Base-by-base conservation (phyloP, 305 asterid species). In the Fraxinus greggii region DNA sequence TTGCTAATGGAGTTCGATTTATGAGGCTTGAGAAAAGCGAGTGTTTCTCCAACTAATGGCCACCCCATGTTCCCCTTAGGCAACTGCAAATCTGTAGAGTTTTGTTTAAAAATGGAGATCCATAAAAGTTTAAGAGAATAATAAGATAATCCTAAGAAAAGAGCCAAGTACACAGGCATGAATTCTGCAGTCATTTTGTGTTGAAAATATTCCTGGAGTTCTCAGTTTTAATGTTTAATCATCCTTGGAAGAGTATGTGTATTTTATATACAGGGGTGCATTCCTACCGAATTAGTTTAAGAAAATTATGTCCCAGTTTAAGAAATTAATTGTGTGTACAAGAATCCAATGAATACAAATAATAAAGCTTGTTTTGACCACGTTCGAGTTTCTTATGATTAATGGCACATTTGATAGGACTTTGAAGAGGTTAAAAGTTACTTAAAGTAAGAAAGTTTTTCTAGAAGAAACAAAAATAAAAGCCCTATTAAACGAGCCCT, bases 1-100 rank as follows among this genome's bases (percentile, higher is more conserved):
- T 5, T 74, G 82, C 97, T 95, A 0, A 86, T 38, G n/a, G 92
- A 81, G 84, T 84, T 89, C 1, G 98, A 93, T 42, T 81, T 82
- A 73, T 94, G 98, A 1, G 98, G 88, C 36, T 88, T 85, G 77
- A 93, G 93, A 78, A 75, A 94, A 36, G 83, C 89, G 12, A 94
- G 81, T 6, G 98, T 90, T 84, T 94, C 94, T n/a, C 98, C 97
- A 1, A 94, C 0, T 0, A 92, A 84, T 40, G 97, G 98, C 82
- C 84, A 84, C 0, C 91, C 85, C 90, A 85, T 89, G 89, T 84
- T 90, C 77, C 97, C 98, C 24, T 81, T 17, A 2, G 98, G 97
- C 21, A 84, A 76, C 13, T 45, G 35, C 33, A 29, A 67, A 9
- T 78, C 84, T n/a, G 81, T 13, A 2, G 56, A 67, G 4, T 72